Base-by-base conservation (phyloP, 331 rosid species). In the Quercus tomentella region DNA sequence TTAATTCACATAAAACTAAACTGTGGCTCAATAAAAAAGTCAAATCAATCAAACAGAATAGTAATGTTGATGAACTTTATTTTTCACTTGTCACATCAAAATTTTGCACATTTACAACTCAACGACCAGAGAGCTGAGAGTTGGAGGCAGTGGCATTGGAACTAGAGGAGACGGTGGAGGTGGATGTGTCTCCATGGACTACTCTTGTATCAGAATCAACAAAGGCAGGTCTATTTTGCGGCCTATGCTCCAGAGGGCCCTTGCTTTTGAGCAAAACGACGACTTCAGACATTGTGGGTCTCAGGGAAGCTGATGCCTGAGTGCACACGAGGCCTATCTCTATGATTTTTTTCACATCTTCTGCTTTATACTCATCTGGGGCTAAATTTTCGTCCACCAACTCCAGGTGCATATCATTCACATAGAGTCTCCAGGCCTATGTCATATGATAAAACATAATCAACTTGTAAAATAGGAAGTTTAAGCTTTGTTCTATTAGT, bases 211-310 rank as follows among this genome's bases (percentile, higher is more conserved):
- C 70, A 22, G 75, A 69, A 14, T 82, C 85, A 37, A 82, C n/a
- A 49, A 82, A 82, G 22, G 73, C 81, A 2, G 85, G 85, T 69
- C 75, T 77, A 37, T 61, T 77, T 21, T 61, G 78, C 2, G 81
- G 68, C 61, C 75, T 77, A 1, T 69, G 54, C 65, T 63, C 71
- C 51, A 49, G 3, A 9, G 70, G 54, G 63, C 68, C n/a, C 65
- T 75, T 77, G 41, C 60, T 51, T 82, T 82, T 82, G n/a, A 82
- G 85, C 76, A 82, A 65, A 77, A 72, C 82, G 0, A 77, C 75
- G 0, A 72, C 22, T 72, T 82, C 82, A 55, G 85, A 82, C 85
- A 82, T 82, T 11, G 85, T 72, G 65, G 85, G 85, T 78, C 85
- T 82, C 57, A 35, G 15, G 16, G 78, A 54, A 18, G 85, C 41